Evolutionary conservation across 1,284 basidiomycete species (phyloP), one percentile per base, ranked within the genome.

Genomic region (Austroboletus niveus): DNA sequence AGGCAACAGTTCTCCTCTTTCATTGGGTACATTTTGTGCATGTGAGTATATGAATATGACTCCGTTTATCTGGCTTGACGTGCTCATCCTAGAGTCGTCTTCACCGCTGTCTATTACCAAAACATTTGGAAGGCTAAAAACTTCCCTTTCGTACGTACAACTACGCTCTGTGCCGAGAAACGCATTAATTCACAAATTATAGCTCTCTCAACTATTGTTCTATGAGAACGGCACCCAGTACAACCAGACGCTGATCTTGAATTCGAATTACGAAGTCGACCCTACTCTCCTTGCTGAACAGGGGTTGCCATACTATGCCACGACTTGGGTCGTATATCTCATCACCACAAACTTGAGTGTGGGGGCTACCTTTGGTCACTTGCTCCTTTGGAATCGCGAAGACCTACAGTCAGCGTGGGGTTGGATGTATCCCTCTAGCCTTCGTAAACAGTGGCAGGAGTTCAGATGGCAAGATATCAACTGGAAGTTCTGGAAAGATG

Each of bases 121-220:
- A 76, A 81, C 45, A 70, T 78, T 41, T 80, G 79, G 79, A 40
- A 77, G 35, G 70, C 78, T 1, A 66, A 69, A 48, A 72, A 60
- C 45, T 75, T 80, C 62, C 80, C 80, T 2, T 80, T 82, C 65
- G 75, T 77, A 54, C 8, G 49, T 5, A 27, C 5, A 27, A 1
- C 27, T 27, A 1, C 8, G 8, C 49, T 14, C 14, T n/a, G 2
- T 10, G 12, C 30, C 8, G n/a, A n/a, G 1, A 7, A 36, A 32
- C 22, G 8, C 6, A 9, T 30, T 55, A n/a, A n/a, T 60, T 7
- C 15, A 5, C 5, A 20, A 35, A 12, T 11, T 31, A 1, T n/a
- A 64, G 69, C 69, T 81, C 7, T 75, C 78, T n/a, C 78, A 80
- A 63, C 66, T 72, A 22, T 65, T 82, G 8, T 81, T 78, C 60